These are phyloP conservation scores for Populus hybrid DNA, from an alignment of 441 rosid genomes.

Conservation along the genomic window DNA sequence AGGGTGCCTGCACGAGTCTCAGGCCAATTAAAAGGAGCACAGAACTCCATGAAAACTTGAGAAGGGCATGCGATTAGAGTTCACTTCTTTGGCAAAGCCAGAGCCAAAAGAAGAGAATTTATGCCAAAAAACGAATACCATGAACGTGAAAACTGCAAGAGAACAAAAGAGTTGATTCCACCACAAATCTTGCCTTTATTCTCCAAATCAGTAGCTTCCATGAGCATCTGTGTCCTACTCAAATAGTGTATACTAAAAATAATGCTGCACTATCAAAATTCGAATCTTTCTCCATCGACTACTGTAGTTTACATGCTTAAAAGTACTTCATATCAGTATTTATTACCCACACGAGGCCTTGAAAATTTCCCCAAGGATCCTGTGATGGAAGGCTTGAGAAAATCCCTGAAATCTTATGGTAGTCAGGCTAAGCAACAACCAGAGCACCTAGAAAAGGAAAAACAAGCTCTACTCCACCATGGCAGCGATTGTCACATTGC, in stretches of 20 bases:
- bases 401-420: constrained; percentile 23
- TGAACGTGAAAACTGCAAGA: neutral
- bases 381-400: constrained; percentile 24
- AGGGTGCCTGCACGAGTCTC: neutral
- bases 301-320: neutral
- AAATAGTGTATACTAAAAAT: neutral
- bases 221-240: neutral
- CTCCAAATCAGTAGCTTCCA: neutral
- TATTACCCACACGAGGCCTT: neutral
- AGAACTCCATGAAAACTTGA: neutral
- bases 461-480: constrained; percentile 23
- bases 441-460: constrained; percentile 21
- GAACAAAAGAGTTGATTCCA: neutral
- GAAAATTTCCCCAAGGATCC: neutral
- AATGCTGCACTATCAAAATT: neutral
- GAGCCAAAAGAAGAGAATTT: neutral
- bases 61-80: neutral
- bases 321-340: neutral
- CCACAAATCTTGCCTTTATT: neutral
- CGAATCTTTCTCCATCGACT: neutral
- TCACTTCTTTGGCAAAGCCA: neutral
- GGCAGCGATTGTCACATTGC: constrained; percentile 10
- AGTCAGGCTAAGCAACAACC: constrained; percentile 20
- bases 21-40: neutral
- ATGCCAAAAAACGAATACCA: neutral